phyloP scores from a whole-genome alignment of 345 rosid genomes.

The Combretum micranthum region DNA sequence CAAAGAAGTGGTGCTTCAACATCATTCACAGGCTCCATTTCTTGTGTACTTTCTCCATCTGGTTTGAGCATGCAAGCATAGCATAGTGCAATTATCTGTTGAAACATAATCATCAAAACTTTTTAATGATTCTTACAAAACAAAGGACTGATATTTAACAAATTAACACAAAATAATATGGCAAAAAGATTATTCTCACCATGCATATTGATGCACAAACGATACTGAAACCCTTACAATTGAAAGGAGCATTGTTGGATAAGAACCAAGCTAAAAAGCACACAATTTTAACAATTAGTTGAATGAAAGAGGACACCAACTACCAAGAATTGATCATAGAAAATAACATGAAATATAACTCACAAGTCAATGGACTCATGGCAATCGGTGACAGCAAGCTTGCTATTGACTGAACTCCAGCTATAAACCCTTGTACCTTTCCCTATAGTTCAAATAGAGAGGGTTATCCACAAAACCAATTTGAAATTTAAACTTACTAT shows the following conservation, averaged over 20 bases:
- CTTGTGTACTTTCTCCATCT: background rate
- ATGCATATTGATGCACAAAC: conserved; percentile 34
- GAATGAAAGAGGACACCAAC: background rate
- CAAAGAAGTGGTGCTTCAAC: conserved; percentile 13
- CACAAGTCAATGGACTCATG: conserved; percentile 52
- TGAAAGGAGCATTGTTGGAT: conserved; percentile 34
- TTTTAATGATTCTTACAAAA: background rate
- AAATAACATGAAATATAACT: conserved; percentile 6
- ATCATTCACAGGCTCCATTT: background rate
- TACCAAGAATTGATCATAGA: too few species aligned
- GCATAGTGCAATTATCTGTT: conserved; percentile 16
- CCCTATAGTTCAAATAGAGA: conserved; percentile 22
- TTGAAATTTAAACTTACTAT: too few species aligned
- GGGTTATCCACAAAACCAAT: background rate
- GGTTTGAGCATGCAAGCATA: conserved; percentile 16
- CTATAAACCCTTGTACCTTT: conserved; percentile 49
- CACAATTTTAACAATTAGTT: background rate
- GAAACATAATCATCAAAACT: background rate
- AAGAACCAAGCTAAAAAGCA: conserved; percentile 36
- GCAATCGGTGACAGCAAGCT: conserved; percentile 41
- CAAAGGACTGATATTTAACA: too few species aligned
- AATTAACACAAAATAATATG: too few species aligned
- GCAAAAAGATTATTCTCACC: conserved; percentile 16
- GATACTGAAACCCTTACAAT: conserved; percentile 50
- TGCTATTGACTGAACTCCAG: conserved; percentile 43